Evolutionary conservation across 805 yeast genomes (phyloP).

Genomic region (Ogataea corticis): DNA sequence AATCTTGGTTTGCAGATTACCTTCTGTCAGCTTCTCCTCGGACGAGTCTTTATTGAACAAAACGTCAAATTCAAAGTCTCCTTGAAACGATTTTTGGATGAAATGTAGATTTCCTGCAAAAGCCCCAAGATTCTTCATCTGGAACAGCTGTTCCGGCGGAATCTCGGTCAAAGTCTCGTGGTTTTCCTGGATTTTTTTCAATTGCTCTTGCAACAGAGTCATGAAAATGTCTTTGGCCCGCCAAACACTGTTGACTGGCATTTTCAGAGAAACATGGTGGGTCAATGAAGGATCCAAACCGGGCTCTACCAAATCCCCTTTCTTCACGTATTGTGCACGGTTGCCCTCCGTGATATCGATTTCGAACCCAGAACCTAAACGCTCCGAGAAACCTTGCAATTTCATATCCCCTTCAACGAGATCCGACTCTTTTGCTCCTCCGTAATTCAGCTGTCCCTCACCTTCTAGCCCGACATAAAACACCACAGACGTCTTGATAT

Average conservation of each 20-base stretch:
- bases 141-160: constrained; percentile 51
- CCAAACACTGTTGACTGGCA: constrained; percentile 78
- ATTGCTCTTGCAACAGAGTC: constrained; percentile 67
- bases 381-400: constrained; percentile 56
- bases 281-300: constrained; percentile 57
- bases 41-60: constrained; percentile 52
- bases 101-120: constrained; percentile 78
- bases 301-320: constrained; percentile 33
- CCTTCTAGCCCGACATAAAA: constrained; percentile 81
- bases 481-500: constrained; percentile 61
- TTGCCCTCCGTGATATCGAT: constrained; percentile 58
- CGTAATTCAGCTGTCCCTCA: constrained; percentile 44
- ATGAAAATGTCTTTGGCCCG: constrained; percentile 73
- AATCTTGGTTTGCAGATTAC: constrained; percentile 39
- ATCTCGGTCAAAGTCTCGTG: constrained; percentile 27
- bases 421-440: constrained; percentile 36
- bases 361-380: constrained; percentile 63
- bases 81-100: constrained; percentile 74
- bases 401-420: constrained; percentile 37
- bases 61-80: constrained; percentile 74
- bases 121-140: constrained; percentile 56
- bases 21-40: constrained; percentile 38
- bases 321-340: constrained; percentile 44
- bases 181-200: constrained; percentile 44
- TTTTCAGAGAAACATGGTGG: constrained; percentile 65